A percentile compares a stretch with the other conserved stretches of the same genome.
phyloP scores from a whole-genome alignment of 768 basidiomycete species.

The Epithele typhae region DNA sequence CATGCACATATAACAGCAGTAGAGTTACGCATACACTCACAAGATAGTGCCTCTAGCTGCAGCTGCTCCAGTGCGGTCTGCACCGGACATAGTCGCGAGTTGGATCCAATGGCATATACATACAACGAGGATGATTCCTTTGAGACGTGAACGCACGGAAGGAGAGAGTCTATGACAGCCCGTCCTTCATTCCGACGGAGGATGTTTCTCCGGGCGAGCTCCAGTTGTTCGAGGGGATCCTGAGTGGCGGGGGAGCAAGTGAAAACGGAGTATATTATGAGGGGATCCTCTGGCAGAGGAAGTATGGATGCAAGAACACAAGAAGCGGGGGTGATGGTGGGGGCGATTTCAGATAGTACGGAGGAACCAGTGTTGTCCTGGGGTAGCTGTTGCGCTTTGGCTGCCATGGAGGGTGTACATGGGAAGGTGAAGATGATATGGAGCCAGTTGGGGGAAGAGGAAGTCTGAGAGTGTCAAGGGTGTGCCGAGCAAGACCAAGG shows the following conservation, averaged over 20 bases:
- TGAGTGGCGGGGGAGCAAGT: slow-evolving; percentile 24
- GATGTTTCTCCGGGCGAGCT: slow-evolving; percentile 50
- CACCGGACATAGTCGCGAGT: slow-evolving; percentile 27
- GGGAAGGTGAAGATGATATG: slow-evolving; percentile 2
- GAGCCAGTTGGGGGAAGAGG: not conserved
- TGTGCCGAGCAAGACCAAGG: not conserved
- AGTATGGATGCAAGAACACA: slow-evolving; percentile 45
- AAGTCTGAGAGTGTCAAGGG: not conserved
- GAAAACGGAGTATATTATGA: slow-evolving; percentile 45
- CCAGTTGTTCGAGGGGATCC: slow-evolving; percentile 40
- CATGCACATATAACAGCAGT: slow-evolving; percentile 11
- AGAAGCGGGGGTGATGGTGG: slow-evolving; percentile 33
- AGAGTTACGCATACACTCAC: slow-evolving; percentile 35
- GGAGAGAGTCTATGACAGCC: slow-evolving; percentile 43
- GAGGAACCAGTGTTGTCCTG: slow-evolving; percentile 29
- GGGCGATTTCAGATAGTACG: slow-evolving; percentile 25
- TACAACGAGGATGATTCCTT: slow-evolving; percentile 45
- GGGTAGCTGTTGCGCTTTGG: slow-evolving; percentile 19
- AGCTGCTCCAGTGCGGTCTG: slow-evolving; percentile 33
- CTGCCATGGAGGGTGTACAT: slow-evolving; percentile 18
- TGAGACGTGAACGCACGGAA: slow-evolving; percentile 47
- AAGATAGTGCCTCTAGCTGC: slow-evolving; percentile 43
- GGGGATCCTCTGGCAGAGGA: slow-evolving; percentile 37
- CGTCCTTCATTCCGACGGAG: slow-evolving; percentile 34
- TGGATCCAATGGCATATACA: slow-evolving; percentile 49